phyloP scores from a whole-genome alignment of 2,329 filamentous ascomycete species.

The Sporothrix protearum region DNA sequence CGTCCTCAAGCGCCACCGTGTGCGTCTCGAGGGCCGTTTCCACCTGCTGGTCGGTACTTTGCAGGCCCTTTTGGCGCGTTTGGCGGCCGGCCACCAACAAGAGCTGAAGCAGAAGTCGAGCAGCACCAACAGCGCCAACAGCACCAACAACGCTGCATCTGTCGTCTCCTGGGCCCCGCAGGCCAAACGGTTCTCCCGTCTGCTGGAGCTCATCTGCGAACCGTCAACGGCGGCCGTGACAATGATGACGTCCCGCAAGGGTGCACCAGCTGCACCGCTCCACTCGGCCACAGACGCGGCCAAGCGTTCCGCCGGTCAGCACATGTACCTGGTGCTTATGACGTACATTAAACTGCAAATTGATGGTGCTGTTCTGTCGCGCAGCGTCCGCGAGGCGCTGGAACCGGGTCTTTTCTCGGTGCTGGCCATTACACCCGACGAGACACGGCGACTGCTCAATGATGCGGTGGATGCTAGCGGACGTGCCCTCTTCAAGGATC shows the following conservation, averaged over 20 bases:
- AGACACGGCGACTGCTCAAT: constrained; percentile 54
- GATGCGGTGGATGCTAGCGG: constrained; percentile 59
- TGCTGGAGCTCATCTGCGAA: constrained; percentile 44
- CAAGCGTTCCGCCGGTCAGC: constrained; percentile 57
- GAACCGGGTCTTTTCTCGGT: constrained; percentile 57
- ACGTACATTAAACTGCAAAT: constrained; percentile 60
- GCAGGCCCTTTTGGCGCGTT: constrained; percentile 53
- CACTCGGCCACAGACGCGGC: constrained; percentile 60
- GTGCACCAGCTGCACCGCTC: constrained; percentile 35
- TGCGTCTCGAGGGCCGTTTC: constrained; percentile 60
- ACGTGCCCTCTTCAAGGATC: constrained; percentile 54
- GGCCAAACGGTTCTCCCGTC: constrained; percentile 44
- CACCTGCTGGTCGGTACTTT: constrained; percentile 55
- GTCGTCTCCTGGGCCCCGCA: constrained; percentile 40
- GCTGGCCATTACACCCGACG: constrained; percentile 55
- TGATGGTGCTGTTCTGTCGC: constrained; percentile 46
- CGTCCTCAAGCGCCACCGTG: constrained; percentile 56
- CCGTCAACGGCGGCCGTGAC: constrained; percentile 55
- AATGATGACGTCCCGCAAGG: constrained; percentile 12
- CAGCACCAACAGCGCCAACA: constrained; percentile 31
- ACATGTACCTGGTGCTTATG: constrained; percentile 60
- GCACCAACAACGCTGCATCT: constrained; percentile 25
- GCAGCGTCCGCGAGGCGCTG: constrained; percentile 52
- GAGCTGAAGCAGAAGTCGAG: constrained; percentile 19
- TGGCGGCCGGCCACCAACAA: constrained; percentile 44